A percentile compares a stretch with the other conserved stretches of the same genome.
Conservation (phyloP, 2,329 filamentous ascomycete genomes). For the Tolypocladium paradoxum region DNA sequence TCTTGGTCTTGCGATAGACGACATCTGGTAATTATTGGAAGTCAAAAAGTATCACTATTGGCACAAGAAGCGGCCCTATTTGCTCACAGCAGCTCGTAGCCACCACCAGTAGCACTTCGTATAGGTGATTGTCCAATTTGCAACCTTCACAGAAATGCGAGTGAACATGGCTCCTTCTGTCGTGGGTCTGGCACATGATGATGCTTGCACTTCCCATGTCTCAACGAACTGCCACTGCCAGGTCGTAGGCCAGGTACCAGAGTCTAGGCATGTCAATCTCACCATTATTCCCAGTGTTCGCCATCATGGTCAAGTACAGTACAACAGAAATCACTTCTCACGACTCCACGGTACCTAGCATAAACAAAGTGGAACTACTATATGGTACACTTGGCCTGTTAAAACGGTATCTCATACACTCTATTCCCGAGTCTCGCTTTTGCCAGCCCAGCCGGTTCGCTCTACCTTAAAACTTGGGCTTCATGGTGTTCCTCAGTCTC, state of each 20-base stretch:
- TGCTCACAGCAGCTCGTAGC: background rate
- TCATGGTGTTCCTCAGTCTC: constrained; percentile 75
- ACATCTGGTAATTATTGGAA: background rate
- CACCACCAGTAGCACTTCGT: no score
- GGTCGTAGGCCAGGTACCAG: no score
- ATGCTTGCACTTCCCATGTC: background rate
- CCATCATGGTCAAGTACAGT: background rate
- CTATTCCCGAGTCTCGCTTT: constrained; percentile 36
- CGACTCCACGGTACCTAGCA: constrained; percentile 20
- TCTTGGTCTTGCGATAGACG: background rate
- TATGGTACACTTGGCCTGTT: constrained; percentile 43
- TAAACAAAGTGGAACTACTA: constrained; percentile 28
- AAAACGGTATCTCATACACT: constrained; percentile 45
- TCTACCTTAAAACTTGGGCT: constrained; percentile 54
- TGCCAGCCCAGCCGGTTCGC: constrained; percentile 17
- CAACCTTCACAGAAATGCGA: no score
- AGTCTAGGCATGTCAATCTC: no score
- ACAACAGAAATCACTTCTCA: constrained; percentile 13
- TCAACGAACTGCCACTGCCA: no score
- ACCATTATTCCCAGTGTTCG: background rate
- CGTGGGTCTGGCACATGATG: background rate
- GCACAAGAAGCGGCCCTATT: background rate
- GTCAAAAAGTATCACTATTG: background rate
- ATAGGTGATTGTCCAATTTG: no score
- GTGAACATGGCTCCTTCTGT: no score